Base-by-base conservation (phyloP, 2,329 filamentous ascomycete species). In the Fusarium sp. region DNA sequence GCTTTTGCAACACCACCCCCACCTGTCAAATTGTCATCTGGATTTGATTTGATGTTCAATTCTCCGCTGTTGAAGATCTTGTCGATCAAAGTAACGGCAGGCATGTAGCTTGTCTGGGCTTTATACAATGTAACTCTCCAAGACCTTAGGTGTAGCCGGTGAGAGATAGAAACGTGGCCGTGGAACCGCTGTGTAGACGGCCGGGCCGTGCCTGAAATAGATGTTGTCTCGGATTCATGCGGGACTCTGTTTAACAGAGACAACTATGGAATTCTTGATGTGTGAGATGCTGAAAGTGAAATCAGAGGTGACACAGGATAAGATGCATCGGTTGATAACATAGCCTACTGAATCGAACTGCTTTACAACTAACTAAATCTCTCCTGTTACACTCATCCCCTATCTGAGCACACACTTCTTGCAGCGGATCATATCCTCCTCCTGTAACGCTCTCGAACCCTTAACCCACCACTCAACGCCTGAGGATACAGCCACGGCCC, bases 271-370 rank as follows among this genome's bases (percentile, higher is more conserved):
- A 55, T 63, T 43, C 43, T 28, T 28, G 29, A 37, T 42, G 24
- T 20, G 50, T 53, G 43, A 47, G 63, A 48, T 47, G 28, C 23
- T 35, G 31, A 58, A 44, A 23, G 49, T 23, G 12, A 43, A 65
- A 28, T 16, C 42, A 55, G 31, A 59, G 23, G 52, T 49, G 46
- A 48, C 44, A 62, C 55, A 63, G 57, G 50, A 52, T 50, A 57
- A 67, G 64, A 73, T 62, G 62, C 65, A 64, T 75, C 65, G 68
- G 73, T 70, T 66, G 66, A 75, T 73, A 75, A 74, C 66, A 63
- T 75, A 75, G 70, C 68, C 70, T 75, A 73, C 71, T 75, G 71
- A 73, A 73, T 66, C 71, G 73, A 75, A 72, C 68, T 75, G 73
- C 70, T 75, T 72, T 68, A 57, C 65, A 75, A 68, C 71, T 63